These are phyloP conservation scores for Capsella bursapastoris DNA, from an alignment of 345 rosid species.

Conservation along the genomic window DNA sequence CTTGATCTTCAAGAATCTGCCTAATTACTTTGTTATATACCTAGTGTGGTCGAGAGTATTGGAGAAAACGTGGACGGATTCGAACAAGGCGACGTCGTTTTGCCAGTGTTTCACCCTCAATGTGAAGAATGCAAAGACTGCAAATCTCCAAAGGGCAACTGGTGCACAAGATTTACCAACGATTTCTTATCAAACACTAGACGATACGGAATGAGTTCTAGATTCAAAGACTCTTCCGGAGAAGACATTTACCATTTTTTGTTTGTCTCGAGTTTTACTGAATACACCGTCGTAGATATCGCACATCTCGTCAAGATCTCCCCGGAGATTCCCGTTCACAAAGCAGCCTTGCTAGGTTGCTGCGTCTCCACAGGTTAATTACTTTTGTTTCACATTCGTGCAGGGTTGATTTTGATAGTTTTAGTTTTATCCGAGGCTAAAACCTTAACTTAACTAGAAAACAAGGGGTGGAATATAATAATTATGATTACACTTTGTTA, in stretches of 20 bases:
- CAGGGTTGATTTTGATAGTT: not conserved
- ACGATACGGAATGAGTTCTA: constrained; percentile 55
- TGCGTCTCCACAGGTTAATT: constrained; percentile 62
- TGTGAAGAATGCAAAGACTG: constrained; percentile 66
- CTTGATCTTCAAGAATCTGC: constrained; percentile 14
- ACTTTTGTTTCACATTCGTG: not conserved
- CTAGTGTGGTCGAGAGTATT: constrained; percentile 75
- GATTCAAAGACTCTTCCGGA: constrained; percentile 65
- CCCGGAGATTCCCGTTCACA: constrained; percentile 47
- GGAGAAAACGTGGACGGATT: constrained; percentile 66
- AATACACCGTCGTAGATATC: constrained; percentile 75
- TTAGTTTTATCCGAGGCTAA: not conserved
- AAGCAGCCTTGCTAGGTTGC: constrained; percentile 67
- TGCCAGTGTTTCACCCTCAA: constrained; percentile 58
- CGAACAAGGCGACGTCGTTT: constrained; percentile 59
- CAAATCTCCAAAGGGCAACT: constrained; percentile 58
- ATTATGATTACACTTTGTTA: not conserved
- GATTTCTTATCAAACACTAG: constrained; percentile 35
- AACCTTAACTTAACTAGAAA: not conserved
- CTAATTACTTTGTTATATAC: not conserved
- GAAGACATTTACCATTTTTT: constrained; percentile 56
- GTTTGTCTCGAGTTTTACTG: constrained; percentile 64
- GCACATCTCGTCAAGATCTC: constrained; percentile 57
- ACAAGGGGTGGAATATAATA: not conserved
- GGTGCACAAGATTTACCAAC: constrained; percentile 46